These are phyloP conservation scores for Lasiosphaeria miniovina DNA, from an alignment of 495 filamentous ascomycete genomes.

Conservation along the genomic window DNA sequence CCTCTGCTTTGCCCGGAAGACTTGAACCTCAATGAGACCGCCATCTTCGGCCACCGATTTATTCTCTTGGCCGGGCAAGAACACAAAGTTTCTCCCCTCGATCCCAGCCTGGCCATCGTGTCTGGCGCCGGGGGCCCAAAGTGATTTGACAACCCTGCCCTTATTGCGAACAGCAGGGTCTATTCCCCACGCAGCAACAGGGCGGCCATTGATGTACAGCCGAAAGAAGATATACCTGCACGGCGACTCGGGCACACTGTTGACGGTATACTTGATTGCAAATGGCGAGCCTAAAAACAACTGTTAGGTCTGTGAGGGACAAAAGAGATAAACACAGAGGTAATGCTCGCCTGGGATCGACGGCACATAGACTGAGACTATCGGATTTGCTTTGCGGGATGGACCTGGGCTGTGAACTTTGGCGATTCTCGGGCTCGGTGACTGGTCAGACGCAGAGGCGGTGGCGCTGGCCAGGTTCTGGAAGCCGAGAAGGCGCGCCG, in stretches of 20 bases:
- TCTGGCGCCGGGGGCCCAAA: constrained; percentile 39
- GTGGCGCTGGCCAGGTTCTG: constrained; percentile 8
- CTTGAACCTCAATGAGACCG: constrained; percentile 50
- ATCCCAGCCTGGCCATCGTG: constrained; percentile 29
- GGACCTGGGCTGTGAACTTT: constrained; percentile 12
- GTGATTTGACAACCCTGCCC: constrained; percentile 41
- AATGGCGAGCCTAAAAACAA: constrained; percentile 41
- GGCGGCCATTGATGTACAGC: constrained; percentile 48
- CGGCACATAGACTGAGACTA: constrained; percentile 48
- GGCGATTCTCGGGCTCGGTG: not conserved
- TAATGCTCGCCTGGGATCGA: constrained; percentile 41
- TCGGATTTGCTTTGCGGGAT: constrained; percentile 36
- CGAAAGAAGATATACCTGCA: constrained; percentile 47
- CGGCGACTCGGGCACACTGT: constrained; percentile 22
- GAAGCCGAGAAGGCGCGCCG: constrained; percentile 28
- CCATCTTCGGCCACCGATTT: constrained; percentile 45
- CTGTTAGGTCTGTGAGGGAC: not conserved
- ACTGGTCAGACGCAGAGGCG: not conserved
- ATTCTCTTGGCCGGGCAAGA: constrained; percentile 34
- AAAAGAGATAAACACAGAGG: not conserved
- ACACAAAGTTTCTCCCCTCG: constrained; percentile 43
- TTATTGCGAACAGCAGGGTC: constrained; percentile 24
- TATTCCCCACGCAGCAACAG: constrained; percentile 47
- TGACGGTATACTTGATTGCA: constrained; percentile 42
- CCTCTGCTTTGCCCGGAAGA: constrained; percentile 44